Conservation (phyloP, 2,329 filamentous ascomycete genomes). For the Ascochyta koolunga region DNA sequence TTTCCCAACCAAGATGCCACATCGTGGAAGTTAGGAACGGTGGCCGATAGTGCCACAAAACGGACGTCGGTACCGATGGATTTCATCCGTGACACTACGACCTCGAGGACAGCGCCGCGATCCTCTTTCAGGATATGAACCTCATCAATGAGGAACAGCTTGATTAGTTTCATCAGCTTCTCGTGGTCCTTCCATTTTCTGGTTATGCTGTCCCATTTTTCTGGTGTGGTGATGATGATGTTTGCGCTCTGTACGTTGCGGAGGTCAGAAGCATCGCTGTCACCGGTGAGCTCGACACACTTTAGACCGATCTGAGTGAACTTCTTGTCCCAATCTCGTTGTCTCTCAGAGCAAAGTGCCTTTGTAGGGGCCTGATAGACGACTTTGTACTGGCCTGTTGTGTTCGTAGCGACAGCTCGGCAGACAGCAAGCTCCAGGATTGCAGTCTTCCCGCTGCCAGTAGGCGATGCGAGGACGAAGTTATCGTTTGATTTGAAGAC, state of each 20-base stretch:
- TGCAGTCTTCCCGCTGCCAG: constrained; percentile 83
- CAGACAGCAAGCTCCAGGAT: constrained; percentile 84
- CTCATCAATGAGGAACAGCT: constrained; percentile 84
- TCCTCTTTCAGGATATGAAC: constrained; percentile 84
- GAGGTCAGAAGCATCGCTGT: constrained; percentile 72
- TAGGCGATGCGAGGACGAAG: constrained; percentile 79
- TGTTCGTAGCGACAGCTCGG: constrained; percentile 64
- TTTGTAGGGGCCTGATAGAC: constrained; percentile 88
- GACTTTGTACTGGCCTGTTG: constrained; percentile 72
- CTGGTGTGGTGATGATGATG: constrained; percentile 85
- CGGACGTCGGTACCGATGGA: constrained; percentile 75
- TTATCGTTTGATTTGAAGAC: constrained; percentile 75
- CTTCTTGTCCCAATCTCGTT: constrained; percentile 78
- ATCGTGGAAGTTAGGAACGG: constrained; percentile 80
- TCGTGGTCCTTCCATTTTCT: constrained; percentile 84
- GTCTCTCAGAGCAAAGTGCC: constrained; percentile 77
- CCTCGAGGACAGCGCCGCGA: constrained; percentile 80
- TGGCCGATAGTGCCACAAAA: constrained; percentile 82
- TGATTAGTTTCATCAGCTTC: constrained; percentile 74
- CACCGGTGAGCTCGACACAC: constrained; percentile 81
- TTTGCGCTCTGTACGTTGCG: constrained; percentile 73
- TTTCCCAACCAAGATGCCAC: constrained; percentile 81
- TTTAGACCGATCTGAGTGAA: constrained; percentile 70
- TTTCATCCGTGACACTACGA: constrained; percentile 87
- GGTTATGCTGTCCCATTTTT: constrained; percentile 92